phyloP scores from a whole-genome alignment of 116 monocot species.

The Dioscorea cayenensis region DNA sequence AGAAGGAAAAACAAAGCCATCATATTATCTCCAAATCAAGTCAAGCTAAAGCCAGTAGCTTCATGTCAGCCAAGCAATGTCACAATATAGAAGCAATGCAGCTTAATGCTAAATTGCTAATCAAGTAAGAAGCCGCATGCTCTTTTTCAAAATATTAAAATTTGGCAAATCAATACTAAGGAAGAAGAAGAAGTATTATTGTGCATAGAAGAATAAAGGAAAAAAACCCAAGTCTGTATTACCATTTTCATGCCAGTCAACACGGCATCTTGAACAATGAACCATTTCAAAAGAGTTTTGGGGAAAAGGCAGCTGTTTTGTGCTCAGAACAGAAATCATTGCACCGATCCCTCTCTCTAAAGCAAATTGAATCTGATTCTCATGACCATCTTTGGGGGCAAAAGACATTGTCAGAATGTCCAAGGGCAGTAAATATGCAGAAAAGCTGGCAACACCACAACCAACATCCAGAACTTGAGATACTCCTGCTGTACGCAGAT shows the following conservation, averaged over 20 bases:
- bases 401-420: slow-evolving; percentile 96
- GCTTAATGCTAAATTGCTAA: neutral
- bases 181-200: neutral
- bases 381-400: slow-evolving; percentile 98
- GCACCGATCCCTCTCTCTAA: slow-evolving; percentile 94
- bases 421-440: slow-evolving; percentile 80
- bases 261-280: slow-evolving; percentile 97
- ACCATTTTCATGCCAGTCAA: slow-evolving; percentile 99
- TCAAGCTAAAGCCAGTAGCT: no score
- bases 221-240: slow-evolving; percentile 7
- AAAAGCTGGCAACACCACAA: slow-evolving; percentile 98
- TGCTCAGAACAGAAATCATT: slow-evolving; percentile 88
- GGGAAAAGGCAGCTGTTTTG: slow-evolving; percentile 83
- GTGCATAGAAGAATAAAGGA: neutral
- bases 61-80: no score
- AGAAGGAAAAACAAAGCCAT: neutral
- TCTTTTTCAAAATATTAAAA: neutral
- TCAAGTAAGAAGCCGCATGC: neutral
- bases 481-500: slow-evolving; percentile 73
- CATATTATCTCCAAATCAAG: neutral
- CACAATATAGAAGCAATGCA: no score
- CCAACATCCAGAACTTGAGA: slow-evolving; percentile 94
- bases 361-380: slow-evolving; percentile 99
- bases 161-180: neutral
- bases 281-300: slow-evolving; percentile 90